Evolutionary conservation across 164 flowering plant genomes (phyloP).

Genomic region (Magnolia sinica): DNA sequence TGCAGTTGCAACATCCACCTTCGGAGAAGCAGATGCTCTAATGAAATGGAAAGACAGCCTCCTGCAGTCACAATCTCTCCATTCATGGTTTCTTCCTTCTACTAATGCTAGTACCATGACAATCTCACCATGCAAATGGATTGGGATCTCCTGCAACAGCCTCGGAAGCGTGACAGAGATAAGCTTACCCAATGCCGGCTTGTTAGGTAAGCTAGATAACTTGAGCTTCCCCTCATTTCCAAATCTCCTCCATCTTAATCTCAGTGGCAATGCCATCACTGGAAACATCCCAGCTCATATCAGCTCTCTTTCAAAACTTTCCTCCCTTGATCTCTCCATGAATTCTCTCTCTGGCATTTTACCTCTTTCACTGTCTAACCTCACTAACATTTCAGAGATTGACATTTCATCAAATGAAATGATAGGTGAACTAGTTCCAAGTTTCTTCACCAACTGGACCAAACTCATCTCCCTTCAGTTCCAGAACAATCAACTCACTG

Average conservation of each 20-base stretch:
- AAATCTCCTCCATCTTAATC: slow-evolving; percentile 18
- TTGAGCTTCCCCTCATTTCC: slow-evolving; percentile 9
- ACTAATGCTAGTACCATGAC: neutral
- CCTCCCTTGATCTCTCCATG: slow-evolving; percentile 20
- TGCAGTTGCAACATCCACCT: neutral
- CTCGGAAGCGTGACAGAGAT: slow-evolving; percentile 10
- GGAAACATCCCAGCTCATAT: slow-evolving; percentile 22
- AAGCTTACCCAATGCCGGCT: slow-evolving; percentile 2
- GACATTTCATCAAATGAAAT: slow-evolving; percentile 17
- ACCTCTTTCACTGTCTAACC: slow-evolving; percentile 27
- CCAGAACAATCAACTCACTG: slow-evolving; percentile 14
- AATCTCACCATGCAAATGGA: slow-evolving; percentile 14
- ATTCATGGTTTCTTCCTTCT: slow-evolving; percentile 3
- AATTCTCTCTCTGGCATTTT: slow-evolving; percentile 18
- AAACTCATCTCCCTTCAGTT: slow-evolving; percentile 11
- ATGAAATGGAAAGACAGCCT: slow-evolving; percentile 4
- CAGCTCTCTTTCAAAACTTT: slow-evolving; percentile 18
- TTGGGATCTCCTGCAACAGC: slow-evolving; percentile 16
- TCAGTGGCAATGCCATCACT: neutral
- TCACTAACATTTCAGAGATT: slow-evolving; percentile 20
- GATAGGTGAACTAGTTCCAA: slow-evolving; percentile 14
- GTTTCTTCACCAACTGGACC: slow-evolving; percentile 17
- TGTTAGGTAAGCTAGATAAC: slow-evolving; percentile 16
- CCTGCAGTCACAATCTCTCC: neutral
- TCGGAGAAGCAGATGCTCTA: neutral